Evolutionary conservation across 371 early-diverging fungal species (phyloP).

Genomic region (Zancudomyces culisetae): DNA sequence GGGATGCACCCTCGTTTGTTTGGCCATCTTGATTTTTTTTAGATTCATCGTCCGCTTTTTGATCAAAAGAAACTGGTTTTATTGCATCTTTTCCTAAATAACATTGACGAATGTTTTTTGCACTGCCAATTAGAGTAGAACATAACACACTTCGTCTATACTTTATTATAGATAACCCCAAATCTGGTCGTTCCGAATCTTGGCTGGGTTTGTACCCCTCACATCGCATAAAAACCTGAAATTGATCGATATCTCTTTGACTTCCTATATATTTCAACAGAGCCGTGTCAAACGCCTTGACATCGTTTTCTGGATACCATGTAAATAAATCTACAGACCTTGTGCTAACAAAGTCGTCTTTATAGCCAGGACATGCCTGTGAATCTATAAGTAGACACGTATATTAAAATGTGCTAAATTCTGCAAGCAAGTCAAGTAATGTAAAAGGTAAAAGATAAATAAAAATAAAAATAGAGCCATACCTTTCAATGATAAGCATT

Average conservation of each 20-base stretch:
- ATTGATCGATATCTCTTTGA: constrained; percentile 17
- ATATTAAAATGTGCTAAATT: not conserved
- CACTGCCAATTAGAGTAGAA: constrained; percentile 17
- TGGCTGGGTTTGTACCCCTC: constrained; percentile 14
- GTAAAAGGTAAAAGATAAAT: not conserved
- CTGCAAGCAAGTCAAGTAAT: not conserved
- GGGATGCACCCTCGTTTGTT: not conserved
- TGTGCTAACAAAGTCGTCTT: constrained; percentile 17
- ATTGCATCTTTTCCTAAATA: constrained; percentile 10
- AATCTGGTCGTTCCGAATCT: constrained; percentile 6
- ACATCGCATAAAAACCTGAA: constrained; percentile 21
- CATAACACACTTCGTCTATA: constrained; percentile 23
- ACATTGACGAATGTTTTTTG: constrained; percentile 17
- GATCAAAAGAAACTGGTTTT: constrained; percentile 9
- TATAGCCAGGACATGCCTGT: constrained; percentile 15
- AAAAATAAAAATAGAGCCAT: no score
- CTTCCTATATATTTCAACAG: constrained; percentile 19
- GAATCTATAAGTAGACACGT: no score
- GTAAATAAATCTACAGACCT: constrained; percentile 16
- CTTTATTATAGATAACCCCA: constrained; percentile 14
- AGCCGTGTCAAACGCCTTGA: constrained; percentile 19
- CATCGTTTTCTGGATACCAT: constrained; percentile 19
- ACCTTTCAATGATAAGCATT: no score
- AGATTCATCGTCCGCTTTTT: constrained; percentile 3
- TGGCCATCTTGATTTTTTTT: not conserved